Conservation (phyloP, 257 asterid genomes). For the Gynochthodes officinalis region DNA sequence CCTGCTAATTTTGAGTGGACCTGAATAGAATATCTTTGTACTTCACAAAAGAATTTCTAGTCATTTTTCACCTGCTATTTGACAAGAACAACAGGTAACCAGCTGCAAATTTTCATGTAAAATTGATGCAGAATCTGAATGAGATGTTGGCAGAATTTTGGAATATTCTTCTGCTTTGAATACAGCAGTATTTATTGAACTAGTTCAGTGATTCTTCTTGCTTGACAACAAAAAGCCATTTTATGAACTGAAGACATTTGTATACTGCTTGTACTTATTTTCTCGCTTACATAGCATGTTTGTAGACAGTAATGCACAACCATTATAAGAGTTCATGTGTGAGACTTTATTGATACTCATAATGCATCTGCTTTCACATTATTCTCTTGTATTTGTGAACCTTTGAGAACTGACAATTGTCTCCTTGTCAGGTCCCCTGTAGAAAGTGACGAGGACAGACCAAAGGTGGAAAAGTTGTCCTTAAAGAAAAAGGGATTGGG, state of each 20-base stretch:
- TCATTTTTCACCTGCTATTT: background rate
- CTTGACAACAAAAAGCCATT: background rate
- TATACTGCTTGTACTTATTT: background rate
- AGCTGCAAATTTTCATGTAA: background rate
- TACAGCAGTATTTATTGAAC: background rate
- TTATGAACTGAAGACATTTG: background rate
- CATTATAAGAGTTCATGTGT: background rate
- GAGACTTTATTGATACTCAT: background rate
- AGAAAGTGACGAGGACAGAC: conserved; percentile 50
- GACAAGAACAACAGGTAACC: background rate
- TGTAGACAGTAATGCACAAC: background rate
- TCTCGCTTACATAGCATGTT: background rate
- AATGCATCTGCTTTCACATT: background rate
- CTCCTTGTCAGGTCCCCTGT: conserved; percentile 44
- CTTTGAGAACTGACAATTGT: background rate
- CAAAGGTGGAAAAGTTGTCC: conserved; percentile 64
- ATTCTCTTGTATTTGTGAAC: background rate
- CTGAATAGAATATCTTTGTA: background rate
- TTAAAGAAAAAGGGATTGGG: conserved; percentile 89
- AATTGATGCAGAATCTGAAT: background rate
- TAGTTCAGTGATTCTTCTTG: background rate
- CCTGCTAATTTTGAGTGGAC: background rate
- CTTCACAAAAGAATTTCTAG: background rate
- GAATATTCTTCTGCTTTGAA: background rate
- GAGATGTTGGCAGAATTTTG: background rate